A percentile compares a stretch with the other conserved stretches of the same genome.
Conservation (phyloP, 2,329 filamentous ascomycete species). For the Penicillium sp. region DNA sequence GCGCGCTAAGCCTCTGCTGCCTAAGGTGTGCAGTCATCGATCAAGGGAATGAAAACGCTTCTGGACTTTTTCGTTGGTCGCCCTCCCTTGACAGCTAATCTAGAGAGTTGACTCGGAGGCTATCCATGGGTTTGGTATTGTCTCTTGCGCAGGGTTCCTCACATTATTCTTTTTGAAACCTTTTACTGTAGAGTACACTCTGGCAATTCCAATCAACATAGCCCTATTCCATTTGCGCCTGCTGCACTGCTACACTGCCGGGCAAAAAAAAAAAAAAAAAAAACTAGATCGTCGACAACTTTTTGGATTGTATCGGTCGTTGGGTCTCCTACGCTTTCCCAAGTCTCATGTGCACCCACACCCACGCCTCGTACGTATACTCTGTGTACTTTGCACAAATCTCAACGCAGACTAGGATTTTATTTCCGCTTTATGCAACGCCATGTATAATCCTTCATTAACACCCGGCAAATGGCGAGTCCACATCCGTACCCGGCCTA, state of each 20-base stretch:
- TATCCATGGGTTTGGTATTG: neutral
- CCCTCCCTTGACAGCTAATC: neutral
- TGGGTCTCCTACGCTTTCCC: neutral
- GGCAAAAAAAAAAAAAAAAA: no score
- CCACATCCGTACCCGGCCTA: neutral
- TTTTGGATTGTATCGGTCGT: neutral
- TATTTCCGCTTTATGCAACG: neutral
- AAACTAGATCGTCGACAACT: neutral
- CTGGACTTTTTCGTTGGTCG: neutral
- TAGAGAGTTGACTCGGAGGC: neutral
- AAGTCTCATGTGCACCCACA: neutral
- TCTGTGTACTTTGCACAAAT: no score
- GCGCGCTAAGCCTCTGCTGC: slow-evolving; percentile 20
- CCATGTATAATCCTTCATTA: neutral
- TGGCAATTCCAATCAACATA: no score
- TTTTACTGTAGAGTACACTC: no score
- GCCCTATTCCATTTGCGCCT: no score
- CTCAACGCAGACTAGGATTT: neutral
- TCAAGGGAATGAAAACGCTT: slow-evolving; percentile 3
- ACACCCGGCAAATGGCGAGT: neutral
- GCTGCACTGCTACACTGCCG: neutral
- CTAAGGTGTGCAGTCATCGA: slow-evolving; percentile 20
- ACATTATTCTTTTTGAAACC: neutral
- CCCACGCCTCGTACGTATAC: neutral
- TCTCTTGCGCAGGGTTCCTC: neutral